Base-by-base conservation (phyloP, 2,329 filamentous ascomycete species). In the Stromatinia cepivora region DNA sequence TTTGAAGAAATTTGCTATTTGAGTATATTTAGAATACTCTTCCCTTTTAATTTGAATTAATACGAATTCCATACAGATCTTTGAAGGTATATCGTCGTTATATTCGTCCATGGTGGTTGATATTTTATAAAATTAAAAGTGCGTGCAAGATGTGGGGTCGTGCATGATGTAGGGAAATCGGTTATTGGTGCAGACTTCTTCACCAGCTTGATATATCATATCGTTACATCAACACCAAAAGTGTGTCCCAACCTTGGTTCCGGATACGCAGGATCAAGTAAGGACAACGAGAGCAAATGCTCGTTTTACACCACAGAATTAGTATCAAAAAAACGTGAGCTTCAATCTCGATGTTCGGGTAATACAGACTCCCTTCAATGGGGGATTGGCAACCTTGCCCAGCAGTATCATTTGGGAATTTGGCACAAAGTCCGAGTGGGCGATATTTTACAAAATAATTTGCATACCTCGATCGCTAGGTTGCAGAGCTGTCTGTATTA, bases 401-500 rank as follows among this genome's bases (percentile, higher is more conserved):
- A 9, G 48, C 34, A 28, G 63, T 50, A 42, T 48, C 58, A 59
- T 68, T 39, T 67, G 70, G 64, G 48, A 13, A 59, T 68, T 46
- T 67, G 70, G 66, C 52, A 10, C 28, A 42, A 42, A n/a, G 53
- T 67, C 64, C 65, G 64, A 69, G 72, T 71, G 69, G 70, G 65
- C 46, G n/a, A 68, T 13, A 58, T 39, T 13, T 42, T 42, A 39
- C 39, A 10, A 31, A 70, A 69, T 67, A 70, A 45, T 34, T 53
- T 9, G 46, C 48, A 71, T 75, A 67, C 72, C 74, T 75, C 71
- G 69, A 70, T 22, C 31, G 25, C 28, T 20, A n/a, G 20, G n/a
- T 36, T 25, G 9, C 11, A 64, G 22, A 48, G 45, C 56, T 64
- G 36, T 45, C 39, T 45, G 50, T 25, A 34, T 73, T 68, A 68